phyloP scores from a whole-genome alignment of 2,329 filamentous ascomycete genomes.

The Phoma sp. region DNA sequence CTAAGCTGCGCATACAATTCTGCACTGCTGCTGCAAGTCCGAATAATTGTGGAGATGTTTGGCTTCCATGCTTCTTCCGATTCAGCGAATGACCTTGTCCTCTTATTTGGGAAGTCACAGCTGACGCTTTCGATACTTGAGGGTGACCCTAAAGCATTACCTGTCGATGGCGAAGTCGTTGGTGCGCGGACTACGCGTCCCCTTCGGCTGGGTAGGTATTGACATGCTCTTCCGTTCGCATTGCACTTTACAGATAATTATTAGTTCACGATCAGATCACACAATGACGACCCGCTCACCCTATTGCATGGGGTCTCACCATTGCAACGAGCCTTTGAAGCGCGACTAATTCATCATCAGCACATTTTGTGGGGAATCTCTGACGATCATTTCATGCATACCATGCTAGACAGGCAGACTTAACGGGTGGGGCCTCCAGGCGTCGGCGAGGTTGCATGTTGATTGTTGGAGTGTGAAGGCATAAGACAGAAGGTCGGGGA shows the following conservation, averaged over 20 bases:
- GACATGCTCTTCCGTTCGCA: conserved; percentile 1
- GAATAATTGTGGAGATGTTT: neutral
- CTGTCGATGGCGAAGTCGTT: conserved; percentile 1
- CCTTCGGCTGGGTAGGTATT: conserved; percentile 10
- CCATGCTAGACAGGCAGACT: conserved; percentile 16
- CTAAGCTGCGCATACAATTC: neutral
- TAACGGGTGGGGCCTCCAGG: conserved; percentile 10
- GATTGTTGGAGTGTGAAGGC: neutral
- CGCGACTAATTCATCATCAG: conserved; percentile 5
- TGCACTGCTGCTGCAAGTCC: neutral
- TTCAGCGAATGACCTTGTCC: neutral
- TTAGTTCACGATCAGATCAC: neutral
- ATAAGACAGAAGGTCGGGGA: neutral
- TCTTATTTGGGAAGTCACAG: neutral
- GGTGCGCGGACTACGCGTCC: conserved; percentile 7
- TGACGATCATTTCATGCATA: neutral
- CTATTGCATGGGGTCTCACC: conserved; percentile 10
- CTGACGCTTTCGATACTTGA: neutral
- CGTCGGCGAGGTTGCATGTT: conserved; percentile 6
- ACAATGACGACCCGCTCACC: neutral
- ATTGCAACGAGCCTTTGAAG: conserved; percentile 15
- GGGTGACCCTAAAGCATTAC: conserved; percentile 1
- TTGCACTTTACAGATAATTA: neutral
- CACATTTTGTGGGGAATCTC: neutral
- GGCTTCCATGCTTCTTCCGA: neutral